Conservation (phyloP, 2,329 filamentous ascomycete species). For the Aspergillus spinulosporus region DNA sequence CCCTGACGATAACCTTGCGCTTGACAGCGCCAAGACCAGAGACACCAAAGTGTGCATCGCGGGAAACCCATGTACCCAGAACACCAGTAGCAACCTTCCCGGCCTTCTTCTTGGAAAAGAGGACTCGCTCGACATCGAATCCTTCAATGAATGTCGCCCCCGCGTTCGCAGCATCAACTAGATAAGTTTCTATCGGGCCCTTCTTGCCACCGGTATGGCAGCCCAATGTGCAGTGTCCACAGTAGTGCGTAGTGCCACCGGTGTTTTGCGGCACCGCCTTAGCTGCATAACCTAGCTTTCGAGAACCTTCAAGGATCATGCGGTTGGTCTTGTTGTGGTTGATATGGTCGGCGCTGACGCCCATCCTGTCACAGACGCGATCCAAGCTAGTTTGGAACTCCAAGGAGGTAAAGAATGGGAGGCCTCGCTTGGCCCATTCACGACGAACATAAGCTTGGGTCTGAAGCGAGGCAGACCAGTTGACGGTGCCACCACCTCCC, state of each 20-base stretch:
- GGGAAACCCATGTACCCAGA: conserved; percentile 71
- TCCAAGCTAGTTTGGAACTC: conserved; percentile 80
- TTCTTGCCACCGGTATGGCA: conserved; percentile 71
- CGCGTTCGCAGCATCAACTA: conserved; percentile 74
- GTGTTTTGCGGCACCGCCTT: conserved; percentile 77
- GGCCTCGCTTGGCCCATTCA: conserved; percentile 72
- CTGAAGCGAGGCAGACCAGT: conserved; percentile 71
- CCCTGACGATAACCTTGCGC: conserved; percentile 69
- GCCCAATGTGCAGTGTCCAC: conserved; percentile 64
- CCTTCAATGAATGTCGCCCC: conserved; percentile 84
- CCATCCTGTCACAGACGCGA: conserved; percentile 75
- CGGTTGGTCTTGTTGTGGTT: conserved; percentile 72
- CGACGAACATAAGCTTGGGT: conserved; percentile 74
- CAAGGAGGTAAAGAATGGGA: conserved; percentile 71
- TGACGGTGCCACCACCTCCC: conserved; percentile 85
- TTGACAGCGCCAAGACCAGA: conserved; percentile 53
- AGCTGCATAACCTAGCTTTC: conserved; percentile 70
- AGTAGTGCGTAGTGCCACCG: conserved; percentile 70
- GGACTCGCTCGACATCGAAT: conserved; percentile 67
- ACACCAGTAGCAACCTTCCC: conserved; percentile 67
- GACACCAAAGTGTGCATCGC: conserved; percentile 63
- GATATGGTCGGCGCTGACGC: conserved; percentile 65
- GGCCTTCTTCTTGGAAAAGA: conserved; percentile 61
- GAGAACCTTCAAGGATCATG: conserved; percentile 70
- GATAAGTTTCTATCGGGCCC: conserved; percentile 72